phyloP scores from a whole-genome alignment of 169 alveolate genomes.

The Eimeria necatrix region DNA sequence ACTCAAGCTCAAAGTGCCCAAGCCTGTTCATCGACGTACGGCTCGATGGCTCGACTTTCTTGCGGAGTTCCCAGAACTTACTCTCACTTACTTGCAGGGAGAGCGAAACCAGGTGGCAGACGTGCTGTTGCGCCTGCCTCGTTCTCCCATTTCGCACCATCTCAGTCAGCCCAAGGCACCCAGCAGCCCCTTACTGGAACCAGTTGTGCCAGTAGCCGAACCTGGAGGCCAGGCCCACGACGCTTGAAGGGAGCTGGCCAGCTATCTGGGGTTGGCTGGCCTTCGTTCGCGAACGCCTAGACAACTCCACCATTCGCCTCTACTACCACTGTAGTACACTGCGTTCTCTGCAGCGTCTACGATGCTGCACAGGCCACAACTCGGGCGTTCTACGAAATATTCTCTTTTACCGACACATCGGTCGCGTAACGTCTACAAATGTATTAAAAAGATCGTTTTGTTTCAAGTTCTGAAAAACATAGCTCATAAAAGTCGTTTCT shows the following conservation, averaged over 20 bases:
- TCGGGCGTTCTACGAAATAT: too few relatives aligned
- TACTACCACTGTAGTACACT: too few relatives aligned
- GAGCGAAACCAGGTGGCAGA: constrained; percentile 6
- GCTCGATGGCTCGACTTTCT: background rate
- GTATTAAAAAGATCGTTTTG: too few relatives aligned
- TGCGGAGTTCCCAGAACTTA: background rate
- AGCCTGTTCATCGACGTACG: background rate
- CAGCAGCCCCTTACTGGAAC: background rate
- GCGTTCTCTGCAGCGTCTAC: too few relatives aligned
- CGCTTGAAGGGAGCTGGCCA: background rate
- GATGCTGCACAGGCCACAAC: too few relatives aligned
- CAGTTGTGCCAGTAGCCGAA: background rate
- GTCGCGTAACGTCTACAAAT: too few relatives aligned
- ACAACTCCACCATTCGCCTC: background rate
- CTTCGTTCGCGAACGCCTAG: background rate
- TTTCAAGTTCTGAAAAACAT: too few relatives aligned
- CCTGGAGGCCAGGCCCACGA: background rate
- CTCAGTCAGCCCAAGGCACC: background rate
- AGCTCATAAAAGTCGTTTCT: too few relatives aligned
- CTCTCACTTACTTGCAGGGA: background rate
- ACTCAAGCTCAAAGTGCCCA: background rate
- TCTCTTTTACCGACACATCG: too few relatives aligned
- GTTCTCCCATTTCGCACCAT: background rate
- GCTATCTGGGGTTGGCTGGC: background rate
- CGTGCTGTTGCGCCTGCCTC: background rate